These are phyloP conservation scores for Kuraishia cidri DNA, from an alignment of 805 yeast genomes.

Conservation along the genomic window DNA sequence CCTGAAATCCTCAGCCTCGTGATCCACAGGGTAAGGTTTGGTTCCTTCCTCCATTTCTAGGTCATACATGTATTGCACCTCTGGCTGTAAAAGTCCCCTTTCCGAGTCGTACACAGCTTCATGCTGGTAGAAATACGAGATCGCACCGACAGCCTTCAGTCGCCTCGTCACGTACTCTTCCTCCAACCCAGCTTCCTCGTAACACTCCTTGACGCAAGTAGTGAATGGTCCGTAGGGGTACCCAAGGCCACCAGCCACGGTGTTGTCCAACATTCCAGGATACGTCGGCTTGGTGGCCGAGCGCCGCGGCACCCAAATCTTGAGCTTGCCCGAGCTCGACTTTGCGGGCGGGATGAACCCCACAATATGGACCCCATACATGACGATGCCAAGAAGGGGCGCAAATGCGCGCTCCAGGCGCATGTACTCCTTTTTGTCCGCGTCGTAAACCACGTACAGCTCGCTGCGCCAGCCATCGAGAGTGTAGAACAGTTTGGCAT, in stretches of 20 bases:
- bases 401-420: constrained; percentile 75
- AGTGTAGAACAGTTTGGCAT: constrained; percentile 23
- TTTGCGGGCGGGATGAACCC: constrained; percentile 55
- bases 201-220: constrained; percentile 78
- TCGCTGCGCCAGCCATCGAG: constrained; percentile 82
- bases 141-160: constrained; percentile 48
- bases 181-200: constrained; percentile 82
- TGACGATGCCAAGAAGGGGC: constrained; percentile 74
- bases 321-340: constrained; percentile 28
- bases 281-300: constrained; percentile 74
- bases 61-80: constrained; percentile 77
- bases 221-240: constrained; percentile 68
- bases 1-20: constrained; percentile 68
- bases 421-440: constrained; percentile 48
- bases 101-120: constrained; percentile 25
- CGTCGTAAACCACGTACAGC: constrained; percentile 61
- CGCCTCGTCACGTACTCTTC: constrained; percentile 36
- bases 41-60: constrained; percentile 39
- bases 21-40: constrained; percentile 54
- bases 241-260: constrained; percentile 93
- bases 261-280: constrained; percentile 88
- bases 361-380: constrained; percentile 84
- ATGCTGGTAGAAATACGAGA: constrained; percentile 53
- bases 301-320: constrained; percentile 82
- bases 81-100: constrained; percentile 73